Base-by-base conservation (phyloP, 805 yeast genomes). In the Naumovozyma baii region DNA sequence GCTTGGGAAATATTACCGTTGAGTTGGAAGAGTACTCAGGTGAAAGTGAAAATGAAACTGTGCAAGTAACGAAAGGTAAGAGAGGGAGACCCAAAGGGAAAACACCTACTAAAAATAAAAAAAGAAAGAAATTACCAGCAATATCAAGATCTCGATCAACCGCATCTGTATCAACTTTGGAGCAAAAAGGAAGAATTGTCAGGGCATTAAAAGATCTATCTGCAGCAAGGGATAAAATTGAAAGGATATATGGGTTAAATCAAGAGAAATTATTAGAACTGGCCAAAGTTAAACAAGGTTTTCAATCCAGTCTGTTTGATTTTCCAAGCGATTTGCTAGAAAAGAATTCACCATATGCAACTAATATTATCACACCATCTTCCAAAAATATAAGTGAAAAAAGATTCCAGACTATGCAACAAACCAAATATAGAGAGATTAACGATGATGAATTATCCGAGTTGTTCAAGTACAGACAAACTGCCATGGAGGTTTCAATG, bases 221-320 rank as follows among this genome's bases (percentile, higher is more conserved):
- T 3, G 57, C 67, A 4, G 54, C 71, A 12, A 65, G 64, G 35
- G 76, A 70, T 28, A 64, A 70, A 36, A 47, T 69, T 31, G 54
- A 51, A 28, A 56, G 69, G 32, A 50, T 71, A 37, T 78, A 68
- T 52, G 88, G 88, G 0, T 51, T 59, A 19, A 69, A 75, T 46
- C 67, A 64, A 29, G 55, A 54, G 1, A 66, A 66, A 38, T 63
- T 74, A 32, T 55, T 70, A 9, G 55, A 57, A 14, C 57, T 74
- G 2, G 57, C 73, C 3, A 56, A 66, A 18, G 63, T 69, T 29
- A 71, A 80, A 42, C 65, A 62, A 14, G 60, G 58, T 3, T 79
- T 81, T 76, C 76, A 74, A 28, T 56, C 57, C 1, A 57, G 63
- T 19, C 45, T 74, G 30, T 76, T 76, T 43, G 61, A 57, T 48